Percentiles rank a stretch among this genome's conserved stretches.
Evolutionary conservation across 179 eudicot genomes (phyloP).

Genomic region (Dionaea muscipula): DNA sequence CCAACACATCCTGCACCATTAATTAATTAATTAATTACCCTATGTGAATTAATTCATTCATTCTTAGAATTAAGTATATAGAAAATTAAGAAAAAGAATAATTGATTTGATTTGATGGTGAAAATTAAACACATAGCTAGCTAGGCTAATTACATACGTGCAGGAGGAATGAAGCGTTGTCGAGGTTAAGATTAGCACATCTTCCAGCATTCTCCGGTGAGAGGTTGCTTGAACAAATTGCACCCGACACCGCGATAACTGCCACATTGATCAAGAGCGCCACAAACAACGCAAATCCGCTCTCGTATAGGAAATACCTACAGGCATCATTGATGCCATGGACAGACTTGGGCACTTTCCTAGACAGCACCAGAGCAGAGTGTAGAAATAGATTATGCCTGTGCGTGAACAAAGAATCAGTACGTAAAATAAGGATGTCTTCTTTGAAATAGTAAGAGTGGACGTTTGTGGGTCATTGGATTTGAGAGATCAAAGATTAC

Average conservation of each 20-base stretch:
- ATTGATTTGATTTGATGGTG: no score
- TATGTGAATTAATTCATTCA: no score
- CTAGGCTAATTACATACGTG: slow-evolving; percentile 21
- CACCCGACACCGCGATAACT: slow-evolving; percentile 57
- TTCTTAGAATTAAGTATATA: no score
- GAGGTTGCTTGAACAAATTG: slow-evolving; percentile 44
- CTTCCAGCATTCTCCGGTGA: slow-evolving; percentile 19
- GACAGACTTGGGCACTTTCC: slow-evolving; percentile 51
- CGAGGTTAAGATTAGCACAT: slow-evolving; percentile 54
- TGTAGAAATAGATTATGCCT: slow-evolving; percentile 86
- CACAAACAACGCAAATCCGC: slow-evolving; percentile 67
- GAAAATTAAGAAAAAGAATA: no score
- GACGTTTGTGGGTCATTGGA: no score
- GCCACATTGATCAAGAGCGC: slow-evolving; percentile 78
- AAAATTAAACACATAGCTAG: no score
- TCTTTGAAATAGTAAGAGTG: no score
- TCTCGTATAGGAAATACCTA: slow-evolving; percentile 68
- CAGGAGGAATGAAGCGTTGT: slow-evolving; percentile 74
- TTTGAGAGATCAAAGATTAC: no score
- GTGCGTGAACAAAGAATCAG: slow-evolving; percentile 9
- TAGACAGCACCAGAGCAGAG: slow-evolving; percentile 67
- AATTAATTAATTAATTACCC: no score
- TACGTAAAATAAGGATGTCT: no score
- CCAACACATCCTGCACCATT: slow-evolving; percentile 1
- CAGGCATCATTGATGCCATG: slow-evolving; percentile 78